phyloP scores from a whole-genome alignment of 768 basidiomycete genomes.

The Stropharia rugosoannulata region DNA sequence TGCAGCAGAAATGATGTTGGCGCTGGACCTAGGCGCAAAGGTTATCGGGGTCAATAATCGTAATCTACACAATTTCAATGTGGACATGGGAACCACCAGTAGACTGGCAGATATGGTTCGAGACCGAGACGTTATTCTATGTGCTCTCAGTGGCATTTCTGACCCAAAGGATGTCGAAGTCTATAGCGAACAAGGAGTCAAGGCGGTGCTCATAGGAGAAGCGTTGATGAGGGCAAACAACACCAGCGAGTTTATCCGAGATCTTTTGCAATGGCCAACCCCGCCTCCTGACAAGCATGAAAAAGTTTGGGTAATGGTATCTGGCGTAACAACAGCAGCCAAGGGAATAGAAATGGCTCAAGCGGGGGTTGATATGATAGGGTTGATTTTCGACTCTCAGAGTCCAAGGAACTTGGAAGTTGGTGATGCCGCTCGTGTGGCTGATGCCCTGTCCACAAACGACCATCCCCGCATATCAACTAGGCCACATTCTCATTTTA shows the following conservation, averaged over 20 bases:
- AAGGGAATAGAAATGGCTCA: slow-evolving; percentile 78
- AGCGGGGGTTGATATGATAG: slow-evolving; percentile 93
- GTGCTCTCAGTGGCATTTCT: slow-evolving; percentile 91
- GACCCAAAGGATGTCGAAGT: slow-evolving; percentile 74
- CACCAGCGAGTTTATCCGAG: slow-evolving; percentile 74
- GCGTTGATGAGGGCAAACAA: slow-evolving; percentile 92
- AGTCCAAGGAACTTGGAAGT: slow-evolving; percentile 67
- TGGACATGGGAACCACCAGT: slow-evolving; percentile 95
- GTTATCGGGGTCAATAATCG: slow-evolving; percentile 98
- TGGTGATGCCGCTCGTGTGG: slow-evolving; percentile 67
- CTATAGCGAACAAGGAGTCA: slow-evolving; percentile 85
- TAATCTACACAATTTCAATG: slow-evolving; percentile 93
- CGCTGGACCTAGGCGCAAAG: slow-evolving; percentile 82
- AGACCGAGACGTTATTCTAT: slow-evolving; percentile 78
- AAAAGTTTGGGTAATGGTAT: slow-evolving; percentile 81
- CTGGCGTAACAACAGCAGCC: slow-evolving; percentile 74
- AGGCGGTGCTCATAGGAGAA: slow-evolving; percentile 94
- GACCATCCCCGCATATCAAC: slow-evolving; percentile 35
- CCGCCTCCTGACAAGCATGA: slow-evolving; percentile 31
- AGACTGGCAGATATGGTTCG: slow-evolving; percentile 83
- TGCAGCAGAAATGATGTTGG: slow-evolving; percentile 83
- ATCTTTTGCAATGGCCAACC: slow-evolving; percentile 58
- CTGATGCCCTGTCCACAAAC: slow-evolving; percentile 56
- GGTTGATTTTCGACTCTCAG: slow-evolving; percentile 78
- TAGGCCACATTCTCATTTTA: slow-evolving; percentile 10